A percentile compares a stretch with the other conserved stretches of the same genome.
Conservation (phyloP, 23 red algal species). For the Agarophyton chilense region DNA sequence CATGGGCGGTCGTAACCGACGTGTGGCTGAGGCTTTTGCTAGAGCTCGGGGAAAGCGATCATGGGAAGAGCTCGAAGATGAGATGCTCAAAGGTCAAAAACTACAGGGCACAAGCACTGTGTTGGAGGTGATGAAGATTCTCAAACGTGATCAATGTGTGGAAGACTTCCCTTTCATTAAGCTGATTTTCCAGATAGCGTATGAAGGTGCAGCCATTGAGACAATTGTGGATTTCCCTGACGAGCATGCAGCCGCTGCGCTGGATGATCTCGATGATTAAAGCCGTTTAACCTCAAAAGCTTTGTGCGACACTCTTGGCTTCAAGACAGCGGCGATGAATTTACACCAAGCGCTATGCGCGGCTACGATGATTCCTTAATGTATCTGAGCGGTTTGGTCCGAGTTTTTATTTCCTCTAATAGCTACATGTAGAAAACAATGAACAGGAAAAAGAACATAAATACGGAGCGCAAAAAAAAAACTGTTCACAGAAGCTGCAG, state of each 20-base stretch:
- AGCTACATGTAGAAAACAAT: constrained; percentile 4
- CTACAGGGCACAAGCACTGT: constrained; percentile 91
- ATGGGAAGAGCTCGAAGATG: constrained; percentile 82
- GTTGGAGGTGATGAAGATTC: constrained; percentile 79
- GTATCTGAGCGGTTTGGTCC: neutral
- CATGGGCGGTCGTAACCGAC: constrained; percentile 88
- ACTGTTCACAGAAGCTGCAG: neutral
- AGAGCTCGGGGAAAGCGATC: constrained; percentile 47
- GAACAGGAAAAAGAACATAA: constrained; percentile 8
- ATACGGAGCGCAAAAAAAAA: neutral
- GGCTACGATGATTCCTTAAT: neutral
- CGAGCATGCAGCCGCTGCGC: constrained; percentile 45
- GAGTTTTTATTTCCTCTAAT: neutral
- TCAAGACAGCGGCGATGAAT: neutral
- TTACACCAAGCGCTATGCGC: neutral
- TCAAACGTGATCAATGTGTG: constrained; percentile 71
- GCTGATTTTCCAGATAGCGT: constrained; percentile 79
- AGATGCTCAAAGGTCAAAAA: constrained; percentile 95
- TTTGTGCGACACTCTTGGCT: neutral
- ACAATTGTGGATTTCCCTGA: constrained; percentile 69
- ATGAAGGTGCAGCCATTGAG: constrained; percentile 46
- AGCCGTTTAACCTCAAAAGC: neutral
- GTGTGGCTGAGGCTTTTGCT: constrained; percentile 78
- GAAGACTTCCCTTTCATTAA: constrained; percentile 81
- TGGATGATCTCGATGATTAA: constrained; percentile 5